Evolutionary conservation across 2,329 filamentous ascomycete species (phyloP).

Genomic region (Amauroascus verrucosus): DNA sequence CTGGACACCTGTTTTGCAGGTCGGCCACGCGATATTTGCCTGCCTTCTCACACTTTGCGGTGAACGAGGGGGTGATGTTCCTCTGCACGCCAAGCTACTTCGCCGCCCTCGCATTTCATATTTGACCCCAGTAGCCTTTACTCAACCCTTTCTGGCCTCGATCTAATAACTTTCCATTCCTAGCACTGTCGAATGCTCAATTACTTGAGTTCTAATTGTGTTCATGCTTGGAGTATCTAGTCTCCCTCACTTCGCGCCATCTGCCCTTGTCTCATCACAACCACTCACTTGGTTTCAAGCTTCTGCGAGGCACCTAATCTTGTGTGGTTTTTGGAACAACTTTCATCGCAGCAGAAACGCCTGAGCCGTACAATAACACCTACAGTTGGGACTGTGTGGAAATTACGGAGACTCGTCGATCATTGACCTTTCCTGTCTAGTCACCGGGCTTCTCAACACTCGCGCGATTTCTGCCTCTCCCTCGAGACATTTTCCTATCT

Average conservation of each 20-base stretch:
- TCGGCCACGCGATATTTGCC: neutral
- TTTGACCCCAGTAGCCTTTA: constrained; percentile 1
- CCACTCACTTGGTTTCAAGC: constrained; percentile 1
- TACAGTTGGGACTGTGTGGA: neutral
- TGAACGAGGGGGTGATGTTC: constrained; percentile 12
- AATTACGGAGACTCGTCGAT: constrained; percentile 9
- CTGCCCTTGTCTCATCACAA: neutral
- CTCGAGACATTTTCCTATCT: constrained; percentile 1
- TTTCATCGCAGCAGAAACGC: too few relatives aligned
- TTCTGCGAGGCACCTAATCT: constrained; percentile 2
- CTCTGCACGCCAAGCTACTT: constrained; percentile 25
- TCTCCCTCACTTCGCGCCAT: constrained; percentile 3
- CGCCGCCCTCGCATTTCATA: constrained; percentile 25
- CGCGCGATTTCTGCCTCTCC: constrained; percentile 6
- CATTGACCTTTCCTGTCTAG: constrained; percentile 7
- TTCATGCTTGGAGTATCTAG: neutral
- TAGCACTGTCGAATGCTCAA: neutral
- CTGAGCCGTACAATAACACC: neutral
- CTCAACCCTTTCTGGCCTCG: neutral
- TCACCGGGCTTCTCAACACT: neutral
- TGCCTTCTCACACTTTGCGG: neutral
- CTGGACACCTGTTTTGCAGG: neutral
- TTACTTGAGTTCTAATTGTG: neutral
- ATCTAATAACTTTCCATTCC: neutral
- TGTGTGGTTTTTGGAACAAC: neutral